These are phyloP conservation scores for Triticum turgidum DNA, from an alignment of 176 grass and related monocot genomes.

Conservation along the genomic window DNA sequence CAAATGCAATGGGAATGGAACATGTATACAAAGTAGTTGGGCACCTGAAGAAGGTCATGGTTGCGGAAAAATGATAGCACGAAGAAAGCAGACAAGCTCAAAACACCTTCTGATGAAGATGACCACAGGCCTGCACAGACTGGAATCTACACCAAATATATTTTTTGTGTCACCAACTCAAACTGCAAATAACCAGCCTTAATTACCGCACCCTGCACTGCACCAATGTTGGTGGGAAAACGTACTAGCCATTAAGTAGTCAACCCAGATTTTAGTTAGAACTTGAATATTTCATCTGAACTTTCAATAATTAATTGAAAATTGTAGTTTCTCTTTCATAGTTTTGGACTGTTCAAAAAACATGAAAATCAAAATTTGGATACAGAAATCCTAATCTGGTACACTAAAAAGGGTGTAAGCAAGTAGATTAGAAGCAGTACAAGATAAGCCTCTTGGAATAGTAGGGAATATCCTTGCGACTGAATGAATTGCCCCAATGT, in stretches of 20 bases:
- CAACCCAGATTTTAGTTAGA: not conserved
- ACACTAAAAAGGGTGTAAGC: not conserved
- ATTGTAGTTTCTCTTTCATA: not conserved
- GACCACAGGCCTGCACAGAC: not conserved
- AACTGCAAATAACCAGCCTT: constrained; percentile 1
- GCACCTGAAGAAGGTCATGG: constrained; percentile 2
- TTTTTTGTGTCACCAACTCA: not conserved
- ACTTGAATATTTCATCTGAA: not conserved
- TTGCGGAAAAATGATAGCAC: not conserved
- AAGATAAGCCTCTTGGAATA: constrained; percentile 2
- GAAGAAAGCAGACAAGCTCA: constrained; percentile 8
- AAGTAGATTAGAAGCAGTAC: not conserved
- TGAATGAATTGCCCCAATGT: constrained; percentile 9
- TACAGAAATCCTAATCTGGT: not conserved
- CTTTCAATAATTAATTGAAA: not conserved
- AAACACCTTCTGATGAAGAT: not conserved
- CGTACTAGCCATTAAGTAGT: not conserved
- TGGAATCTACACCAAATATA: not conserved
- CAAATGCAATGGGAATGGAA: not conserved
- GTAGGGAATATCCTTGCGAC: constrained; percentile 3
- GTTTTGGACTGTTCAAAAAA: not conserved
- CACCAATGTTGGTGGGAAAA: not conserved
- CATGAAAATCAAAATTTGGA: not conserved
- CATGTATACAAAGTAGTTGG: not conserved
- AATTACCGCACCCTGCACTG: not conserved